These are phyloP conservation scores for Metarhizium anisopliae DNA, from an alignment of 2,329 filamentous ascomycete genomes.

Conservation along the genomic window DNA sequence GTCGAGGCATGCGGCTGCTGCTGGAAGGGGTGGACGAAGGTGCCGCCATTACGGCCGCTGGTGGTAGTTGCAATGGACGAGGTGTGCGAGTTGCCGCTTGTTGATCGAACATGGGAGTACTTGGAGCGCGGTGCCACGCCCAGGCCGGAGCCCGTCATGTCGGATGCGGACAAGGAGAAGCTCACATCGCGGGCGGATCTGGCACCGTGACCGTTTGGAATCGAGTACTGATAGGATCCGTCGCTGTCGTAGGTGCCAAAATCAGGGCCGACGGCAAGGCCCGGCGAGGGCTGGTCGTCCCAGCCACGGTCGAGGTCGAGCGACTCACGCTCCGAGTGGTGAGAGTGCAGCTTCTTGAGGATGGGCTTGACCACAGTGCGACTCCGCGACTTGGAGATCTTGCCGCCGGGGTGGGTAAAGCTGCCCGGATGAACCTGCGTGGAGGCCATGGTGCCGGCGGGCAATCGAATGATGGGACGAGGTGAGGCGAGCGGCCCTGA, in stretches of 20 bases:
- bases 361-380: slow-evolving; percentile 51
- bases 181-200: slow-evolving; percentile 30
- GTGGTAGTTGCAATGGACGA: slow-evolving; percentile 43
- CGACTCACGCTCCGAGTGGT: slow-evolving; percentile 46
- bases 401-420: slow-evolving; percentile 12
- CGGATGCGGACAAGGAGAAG: slow-evolving; percentile 32
- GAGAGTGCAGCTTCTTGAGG: slow-evolving; percentile 44
- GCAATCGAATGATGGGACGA: neutral
- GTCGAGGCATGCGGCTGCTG: slow-evolving; percentile 54
- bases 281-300: slow-evolving; percentile 38
- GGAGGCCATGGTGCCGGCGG: slow-evolving; percentile 20
- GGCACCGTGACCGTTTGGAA: slow-evolving; percentile 5
- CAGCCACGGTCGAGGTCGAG: slow-evolving; percentile 52
- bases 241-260: slow-evolving; percentile 20
- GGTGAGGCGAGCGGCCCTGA: neutral
- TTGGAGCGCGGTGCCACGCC: slow-evolving; percentile 16
- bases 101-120: slow-evolving; percentile 48
- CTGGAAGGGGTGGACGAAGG: slow-evolving; percentile 56
- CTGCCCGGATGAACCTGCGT: slow-evolving; percentile 17
- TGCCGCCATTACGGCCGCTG: slow-evolving; percentile 37
- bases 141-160: slow-evolving; percentile 16
- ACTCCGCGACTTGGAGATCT: slow-evolving; percentile 34
- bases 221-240: slow-evolving; percentile 10
- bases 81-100: slow-evolving; percentile 48
- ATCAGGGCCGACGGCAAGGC: slow-evolving; percentile 8